Evolutionary conservation across 1,284 basidiomycete species (phyloP).

Genomic region (Gymnopus androsaceus): DNA sequence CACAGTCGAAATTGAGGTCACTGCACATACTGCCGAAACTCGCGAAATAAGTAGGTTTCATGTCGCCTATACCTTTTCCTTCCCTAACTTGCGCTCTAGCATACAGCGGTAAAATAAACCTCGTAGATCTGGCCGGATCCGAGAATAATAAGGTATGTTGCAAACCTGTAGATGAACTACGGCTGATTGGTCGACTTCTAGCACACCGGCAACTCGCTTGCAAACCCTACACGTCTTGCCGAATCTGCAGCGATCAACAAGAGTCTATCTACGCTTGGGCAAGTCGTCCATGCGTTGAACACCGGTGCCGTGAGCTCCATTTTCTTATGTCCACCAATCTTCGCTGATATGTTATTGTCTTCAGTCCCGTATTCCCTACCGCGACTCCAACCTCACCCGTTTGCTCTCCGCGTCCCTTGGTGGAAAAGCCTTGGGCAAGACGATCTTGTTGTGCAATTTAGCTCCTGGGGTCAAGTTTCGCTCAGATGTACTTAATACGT

Average conservation of each 20-base stretch:
- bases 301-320: constrained; percentile 44
- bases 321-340: neutral
- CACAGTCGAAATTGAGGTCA: constrained; percentile 60
- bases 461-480: constrained; percentile 79
- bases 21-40: constrained; percentile 44
- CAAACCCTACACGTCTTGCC: constrained; percentile 73
- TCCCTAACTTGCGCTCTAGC: neutral
- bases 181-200: neutral
- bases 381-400: constrained; percentile 81
- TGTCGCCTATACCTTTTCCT: too few species aligned
- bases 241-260: constrained; percentile 87
- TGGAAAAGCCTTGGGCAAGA: constrained; percentile 63
- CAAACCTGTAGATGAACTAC: neutral
- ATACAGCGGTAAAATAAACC: constrained; percentile 74
- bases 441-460: constrained; percentile 78
- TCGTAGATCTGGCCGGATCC: constrained; percentile 86
- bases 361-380: constrained; percentile 68
- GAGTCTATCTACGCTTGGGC: constrained; percentile 77
- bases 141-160: constrained; percentile 72
- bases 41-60: constrained; percentile 1
- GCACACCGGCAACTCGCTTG: constrained; percentile 67
- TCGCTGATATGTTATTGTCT: neutral
- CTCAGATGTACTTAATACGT: constrained; percentile 57
- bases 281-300: constrained; percentile 84
- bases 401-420: constrained; percentile 85